These are phyloP conservation scores for Silene uniflora DNA, from an alignment of 148 eudicot species.

Conservation along the genomic window DNA sequence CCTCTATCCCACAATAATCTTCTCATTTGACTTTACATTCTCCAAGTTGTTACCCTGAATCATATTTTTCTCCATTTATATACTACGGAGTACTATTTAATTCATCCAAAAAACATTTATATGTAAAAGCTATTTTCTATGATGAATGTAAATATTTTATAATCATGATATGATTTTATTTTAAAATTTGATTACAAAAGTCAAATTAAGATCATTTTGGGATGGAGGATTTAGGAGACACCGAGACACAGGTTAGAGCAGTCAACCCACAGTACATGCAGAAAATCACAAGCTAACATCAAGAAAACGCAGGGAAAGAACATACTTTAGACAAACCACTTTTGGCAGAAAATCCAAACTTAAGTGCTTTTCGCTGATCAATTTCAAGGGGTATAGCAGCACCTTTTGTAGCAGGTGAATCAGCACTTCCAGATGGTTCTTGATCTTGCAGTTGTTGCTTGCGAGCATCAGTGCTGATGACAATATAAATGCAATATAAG, in stretches of 20 bases:
- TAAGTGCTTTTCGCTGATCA: constrained; percentile 78
- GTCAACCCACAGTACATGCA: not conserved
- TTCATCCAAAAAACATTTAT: too few species aligned
- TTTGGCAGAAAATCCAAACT: constrained; percentile 87
- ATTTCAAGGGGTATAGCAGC: constrained; percentile 53
- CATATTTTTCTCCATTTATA: too few species aligned
- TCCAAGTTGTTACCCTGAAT: too few species aligned
- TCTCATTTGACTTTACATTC: too few species aligned
- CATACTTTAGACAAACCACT: constrained; percentile 69
- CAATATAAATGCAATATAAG: constrained; percentile 8
- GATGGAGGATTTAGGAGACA: not conserved
- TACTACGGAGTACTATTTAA: too few species aligned
- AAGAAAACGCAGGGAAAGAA: constrained; percentile 1
- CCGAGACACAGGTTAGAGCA: not conserved
- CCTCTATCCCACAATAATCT: too few species aligned
- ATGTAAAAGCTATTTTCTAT: too few species aligned
- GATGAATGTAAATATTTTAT: too few species aligned
- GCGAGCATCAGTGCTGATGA: constrained; percentile 70
- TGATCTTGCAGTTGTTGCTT: constrained; percentile 68
- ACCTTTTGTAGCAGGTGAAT: constrained; percentile 34
- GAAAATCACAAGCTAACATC: not conserved
- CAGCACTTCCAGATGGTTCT: constrained; percentile 43
- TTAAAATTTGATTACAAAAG: too few species aligned
- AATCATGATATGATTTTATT: too few species aligned
- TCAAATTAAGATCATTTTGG: too few species aligned